A percentile compares a stretch with the other conserved stretches of the same genome.
phyloP scores from a whole-genome alignment of 345 rosid genomes.

The Orychophragmus violaceus region DNA sequence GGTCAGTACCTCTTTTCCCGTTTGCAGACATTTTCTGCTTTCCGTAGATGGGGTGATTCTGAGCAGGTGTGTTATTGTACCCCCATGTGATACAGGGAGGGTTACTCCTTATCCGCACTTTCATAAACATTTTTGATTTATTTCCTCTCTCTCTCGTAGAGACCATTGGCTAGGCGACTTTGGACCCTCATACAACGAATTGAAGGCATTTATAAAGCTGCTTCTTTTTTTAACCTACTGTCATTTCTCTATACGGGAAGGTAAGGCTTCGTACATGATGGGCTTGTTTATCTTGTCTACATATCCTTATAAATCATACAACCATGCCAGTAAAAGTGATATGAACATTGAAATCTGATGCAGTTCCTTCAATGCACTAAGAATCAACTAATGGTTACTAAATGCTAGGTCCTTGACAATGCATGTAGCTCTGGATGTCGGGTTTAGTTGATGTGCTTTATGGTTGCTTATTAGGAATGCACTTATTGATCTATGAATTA shows the following conservation, averaged over 20 bases:
- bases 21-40: slow-evolving; percentile 87
- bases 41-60: slow-evolving; percentile 97
- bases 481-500: background rate
- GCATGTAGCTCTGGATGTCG: background rate
- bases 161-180: slow-evolving; percentile 75
- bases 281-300: background rate
- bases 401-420: background rate
- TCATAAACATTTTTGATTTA: background rate
- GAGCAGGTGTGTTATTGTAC: slow-evolving; percentile 49
- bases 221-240: slow-evolving; percentile 80
- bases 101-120: background rate
- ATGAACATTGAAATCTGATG: background rate
- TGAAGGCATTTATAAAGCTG: slow-evolving; percentile 89
- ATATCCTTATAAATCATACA: background rate
- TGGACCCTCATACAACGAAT: slow-evolving; percentile 73
- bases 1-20: slow-evolving; percentile 94
- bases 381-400: background rate
- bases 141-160: slow-evolving; percentile 34
- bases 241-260: slow-evolving; percentile 90
- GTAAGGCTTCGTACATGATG: slow-evolving; percentile 28
- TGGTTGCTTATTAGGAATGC: background rate
- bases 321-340: background rate
- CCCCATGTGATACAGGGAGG: background rate
- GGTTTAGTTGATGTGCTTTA: background rate
- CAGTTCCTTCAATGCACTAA: background rate